phyloP scores from a whole-genome alignment of 75 land plant genomes.

The Pseudotsuga menziesii region DNA sequence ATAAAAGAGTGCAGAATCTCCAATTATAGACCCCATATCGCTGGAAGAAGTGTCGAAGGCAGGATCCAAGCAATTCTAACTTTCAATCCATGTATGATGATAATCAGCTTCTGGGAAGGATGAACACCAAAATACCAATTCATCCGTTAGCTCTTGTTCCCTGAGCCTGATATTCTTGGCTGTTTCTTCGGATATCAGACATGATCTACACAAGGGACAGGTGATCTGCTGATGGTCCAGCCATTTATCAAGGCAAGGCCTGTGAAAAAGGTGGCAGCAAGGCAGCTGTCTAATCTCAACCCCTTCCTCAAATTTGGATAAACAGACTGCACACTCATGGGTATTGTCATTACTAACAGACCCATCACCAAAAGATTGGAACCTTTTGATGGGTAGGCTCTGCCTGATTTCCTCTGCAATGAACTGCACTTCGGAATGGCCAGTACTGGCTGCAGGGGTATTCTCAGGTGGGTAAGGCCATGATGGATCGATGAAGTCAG shows the following conservation, averaged over 20 bases:
- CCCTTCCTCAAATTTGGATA: slow-evolving; percentile 51
- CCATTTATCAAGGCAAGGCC: slow-evolving; percentile 71
- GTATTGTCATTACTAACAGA: background rate
- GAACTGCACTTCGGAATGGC: slow-evolving; percentile 6
- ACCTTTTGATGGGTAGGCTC: slow-evolving; percentile 24
- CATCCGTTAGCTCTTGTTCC: background rate
- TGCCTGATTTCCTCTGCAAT: slow-evolving; percentile 36
- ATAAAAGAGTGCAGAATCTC: background rate
- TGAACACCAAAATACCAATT: background rate
- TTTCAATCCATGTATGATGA: slow-evolving; percentile 7
- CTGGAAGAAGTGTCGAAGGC: background rate
- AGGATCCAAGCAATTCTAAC: background rate
- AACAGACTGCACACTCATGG: slow-evolving; percentile 67
- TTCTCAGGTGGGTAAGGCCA: background rate
- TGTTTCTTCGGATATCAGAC: slow-evolving; percentile 36
- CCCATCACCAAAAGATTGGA: slow-evolving; percentile 14
- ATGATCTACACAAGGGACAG: slow-evolving; percentile 71
- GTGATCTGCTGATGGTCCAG: slow-evolving; percentile 67
- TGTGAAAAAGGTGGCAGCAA: slow-evolving; percentile 76
- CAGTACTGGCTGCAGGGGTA: slow-evolving; percentile 2
- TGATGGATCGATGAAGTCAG: slow-evolving; percentile 8
- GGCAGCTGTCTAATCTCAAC: slow-evolving; percentile 41
- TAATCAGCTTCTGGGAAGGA: slow-evolving; percentile 6
- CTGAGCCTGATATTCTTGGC: slow-evolving; percentile 6
- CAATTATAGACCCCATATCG: background rate